Evolutionary conservation across 2,329 filamentous ascomycete genomes (phyloP), one percentile per base, ranked within the genome.

Genomic region (Ceratocystis cubensis): DNA sequence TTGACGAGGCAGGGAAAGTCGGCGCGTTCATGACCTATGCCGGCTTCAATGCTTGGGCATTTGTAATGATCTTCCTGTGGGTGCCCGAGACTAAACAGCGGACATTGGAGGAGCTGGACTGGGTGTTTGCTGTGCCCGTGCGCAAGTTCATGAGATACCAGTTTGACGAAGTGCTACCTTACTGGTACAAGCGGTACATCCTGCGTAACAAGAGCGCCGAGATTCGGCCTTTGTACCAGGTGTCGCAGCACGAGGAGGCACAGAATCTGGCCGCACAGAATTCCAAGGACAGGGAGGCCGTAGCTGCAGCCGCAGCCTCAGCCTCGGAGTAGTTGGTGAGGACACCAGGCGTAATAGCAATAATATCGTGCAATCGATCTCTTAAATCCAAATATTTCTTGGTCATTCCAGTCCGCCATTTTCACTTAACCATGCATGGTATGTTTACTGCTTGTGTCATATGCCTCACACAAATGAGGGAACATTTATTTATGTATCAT

Each of bases 1-100:
- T 83, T 50, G 69, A 68, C 0, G 17, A 61, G 1, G 56, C 57
- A 13, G 65, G 64, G 13, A 25, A 44, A n/a, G 28, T 66, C 2
- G 77, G 78, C 6, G 76, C 76, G 0, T 78, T 78, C 70, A 76
- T 78, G 1, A 76, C 82, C 63, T 85, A 85, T 69, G 78, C 82
- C 0, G 79, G 77, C 0, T 78, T 84, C 69, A 85, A 85, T 70
- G 69, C 83, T 1, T 69, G 82, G 0, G 82, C 81, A 0, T 75
- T 84, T 25, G 66, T 80, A 45, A 78, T 84, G 74, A 83, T 85
- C 53, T 83, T 84, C 72, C 74, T 83, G 28, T 80, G 77, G 71
- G 75, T 84, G 2, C 81, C 82, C 0, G 83, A 85, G 72, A 86
- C 83, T 13, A 85, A 85, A 73, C 81, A 80, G 71, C 75, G 78